phyloP scores from a whole-genome alignment of 2,329 filamentous ascomycete species.

The Aspergillus caelatus region DNA sequence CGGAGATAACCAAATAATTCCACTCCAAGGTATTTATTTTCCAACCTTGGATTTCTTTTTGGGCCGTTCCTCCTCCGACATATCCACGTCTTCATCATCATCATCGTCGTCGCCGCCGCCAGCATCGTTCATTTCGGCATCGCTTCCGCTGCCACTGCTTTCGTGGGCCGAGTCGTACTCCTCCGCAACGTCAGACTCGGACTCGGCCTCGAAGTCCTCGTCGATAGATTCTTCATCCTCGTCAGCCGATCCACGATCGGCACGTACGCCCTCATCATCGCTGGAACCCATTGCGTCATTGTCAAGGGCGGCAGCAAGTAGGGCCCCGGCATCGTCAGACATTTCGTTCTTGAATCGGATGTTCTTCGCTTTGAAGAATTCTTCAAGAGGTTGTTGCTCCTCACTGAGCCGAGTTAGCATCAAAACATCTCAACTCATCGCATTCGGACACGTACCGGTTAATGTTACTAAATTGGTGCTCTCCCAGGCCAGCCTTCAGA shows the following conservation, averaged over 20 bases:
- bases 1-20: background rate
- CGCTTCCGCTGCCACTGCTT: slow-evolving; percentile 72
- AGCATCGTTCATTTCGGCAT: slow-evolving; percentile 61
- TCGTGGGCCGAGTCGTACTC: slow-evolving; percentile 93
- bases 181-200: slow-evolving; percentile 93
- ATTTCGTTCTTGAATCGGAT: slow-evolving; percentile 98
- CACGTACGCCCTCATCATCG: slow-evolving; percentile 72
- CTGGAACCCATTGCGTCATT: slow-evolving; percentile 82
- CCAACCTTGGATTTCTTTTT: slow-evolving; percentile 65
- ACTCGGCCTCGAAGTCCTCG: slow-evolving; percentile 92
- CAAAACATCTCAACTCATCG: background rate
- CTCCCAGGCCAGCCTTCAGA: slow-evolving; percentile 81
- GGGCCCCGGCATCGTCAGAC: slow-evolving; percentile 75
- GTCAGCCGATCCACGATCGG: slow-evolving; percentile 86
- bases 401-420: slow-evolving; percentile 57
- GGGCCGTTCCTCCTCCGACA: slow-evolving; percentile 52
- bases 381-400: slow-evolving; percentile 93
- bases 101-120: slow-evolving; percentile 42
- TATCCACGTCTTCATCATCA: slow-evolving; percentile 34
- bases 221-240: slow-evolving; percentile 95
- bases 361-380: slow-evolving; percentile 95
- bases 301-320: slow-evolving; percentile 78
- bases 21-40: slow-evolving; percentile 28
- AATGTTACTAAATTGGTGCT: slow-evolving; percentile 98
- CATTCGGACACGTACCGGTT: slow-evolving; percentile 63